Conservation (phyloP, 2,329 filamentous ascomycete species). For the Blumeria hordei region DNA sequence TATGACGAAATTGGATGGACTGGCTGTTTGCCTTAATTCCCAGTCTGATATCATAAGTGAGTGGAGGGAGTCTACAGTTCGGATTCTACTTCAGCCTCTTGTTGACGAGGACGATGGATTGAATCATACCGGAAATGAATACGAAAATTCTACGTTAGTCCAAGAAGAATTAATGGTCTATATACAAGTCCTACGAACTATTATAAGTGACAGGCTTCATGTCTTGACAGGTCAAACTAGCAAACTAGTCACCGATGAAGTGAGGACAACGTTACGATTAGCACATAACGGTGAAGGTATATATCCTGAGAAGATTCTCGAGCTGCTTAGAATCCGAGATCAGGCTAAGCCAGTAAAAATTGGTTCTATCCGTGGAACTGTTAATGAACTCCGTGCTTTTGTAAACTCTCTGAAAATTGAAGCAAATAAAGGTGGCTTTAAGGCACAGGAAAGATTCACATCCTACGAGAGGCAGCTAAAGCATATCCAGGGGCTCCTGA, state of each 20-base stretch:
- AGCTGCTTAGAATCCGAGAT: conserved; percentile 24
- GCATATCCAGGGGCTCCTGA: conserved; percentile 28
- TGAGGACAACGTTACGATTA: conserved; percentile 30
- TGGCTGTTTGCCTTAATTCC: conserved; percentile 42
- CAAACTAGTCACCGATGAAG: conserved; percentile 48
- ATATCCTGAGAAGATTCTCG: conserved; percentile 36
- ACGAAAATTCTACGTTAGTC: conserved; percentile 61
- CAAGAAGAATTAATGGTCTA: conserved; percentile 82
- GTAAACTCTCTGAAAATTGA: conserved; percentile 33
- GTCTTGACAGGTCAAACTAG: conserved; percentile 59
- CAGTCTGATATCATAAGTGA: conserved; percentile 48
- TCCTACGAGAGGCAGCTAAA: conserved; percentile 41
- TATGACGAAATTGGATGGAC: conserved; percentile 37
- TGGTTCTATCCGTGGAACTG: conserved; percentile 43
- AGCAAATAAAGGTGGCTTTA: conserved; percentile 24
- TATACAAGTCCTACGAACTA: conserved; percentile 50
- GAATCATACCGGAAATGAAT: conserved; percentile 72
- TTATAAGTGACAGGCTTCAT: conserved; percentile 56
- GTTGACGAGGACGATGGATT: conserved; percentile 59
- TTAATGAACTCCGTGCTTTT: conserved; percentile 45
- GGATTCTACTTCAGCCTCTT: conserved; percentile 47
- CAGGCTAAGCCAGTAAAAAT: conserved; percentile 23
- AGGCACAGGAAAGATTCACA: conserved; percentile 35
- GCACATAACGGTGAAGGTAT: conserved; percentile 43
- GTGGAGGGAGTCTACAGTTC: conserved; percentile 51